These are phyloP conservation scores for Stagonosporopsis vannaccii DNA, from an alignment of 2,329 filamentous ascomycete species.

Conservation along the genomic window DNA sequence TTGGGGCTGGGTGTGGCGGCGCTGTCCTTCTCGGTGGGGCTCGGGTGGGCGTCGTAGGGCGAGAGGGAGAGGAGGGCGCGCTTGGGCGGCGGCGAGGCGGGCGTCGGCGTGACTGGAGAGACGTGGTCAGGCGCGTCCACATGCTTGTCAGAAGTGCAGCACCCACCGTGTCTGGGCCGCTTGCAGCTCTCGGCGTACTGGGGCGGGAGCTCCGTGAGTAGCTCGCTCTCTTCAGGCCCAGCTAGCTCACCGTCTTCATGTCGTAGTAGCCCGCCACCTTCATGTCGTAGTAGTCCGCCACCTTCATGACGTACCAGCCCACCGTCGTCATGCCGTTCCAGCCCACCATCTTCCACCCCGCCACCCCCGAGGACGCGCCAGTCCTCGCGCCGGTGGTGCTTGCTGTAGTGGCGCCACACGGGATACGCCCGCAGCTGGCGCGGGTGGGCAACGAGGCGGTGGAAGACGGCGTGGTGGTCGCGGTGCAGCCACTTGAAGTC, in stretches of 20 bases:
- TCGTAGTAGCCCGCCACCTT: too few relatives aligned
- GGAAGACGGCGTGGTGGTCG: conserved; percentile 16
- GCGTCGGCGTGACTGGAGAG: conserved; percentile 6
- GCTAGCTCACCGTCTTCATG: too few relatives aligned
- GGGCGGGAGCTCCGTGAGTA: conserved; percentile 21
- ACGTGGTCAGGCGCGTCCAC: neutral
- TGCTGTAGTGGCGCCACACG: conserved; percentile 2
- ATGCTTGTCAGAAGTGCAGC: neutral
- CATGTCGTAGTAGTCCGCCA: too few relatives aligned
- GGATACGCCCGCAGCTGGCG: conserved; percentile 18
- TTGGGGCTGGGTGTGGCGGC: conserved; percentile 11
- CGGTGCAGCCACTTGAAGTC: conserved; percentile 29
- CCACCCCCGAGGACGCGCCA: conserved; percentile 15
- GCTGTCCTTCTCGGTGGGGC: conserved; percentile 19
- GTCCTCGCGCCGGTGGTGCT: conserved; percentile 7
- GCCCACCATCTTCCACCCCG: neutral
- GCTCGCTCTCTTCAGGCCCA: too few relatives aligned
- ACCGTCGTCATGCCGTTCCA: too few relatives aligned
- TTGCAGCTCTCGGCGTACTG: conserved; percentile 20
- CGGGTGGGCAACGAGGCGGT: conserved; percentile 15
- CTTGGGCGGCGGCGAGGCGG: conserved; percentile 16
- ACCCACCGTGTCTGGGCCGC: conserved; percentile 23
- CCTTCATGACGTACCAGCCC: too few relatives aligned
- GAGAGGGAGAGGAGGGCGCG: conserved; percentile 15
- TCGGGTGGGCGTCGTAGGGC: neutral